Base-by-base conservation (phyloP, 495 filamentous ascomycete species). In the Saxispiralis lemnorum region DNA sequence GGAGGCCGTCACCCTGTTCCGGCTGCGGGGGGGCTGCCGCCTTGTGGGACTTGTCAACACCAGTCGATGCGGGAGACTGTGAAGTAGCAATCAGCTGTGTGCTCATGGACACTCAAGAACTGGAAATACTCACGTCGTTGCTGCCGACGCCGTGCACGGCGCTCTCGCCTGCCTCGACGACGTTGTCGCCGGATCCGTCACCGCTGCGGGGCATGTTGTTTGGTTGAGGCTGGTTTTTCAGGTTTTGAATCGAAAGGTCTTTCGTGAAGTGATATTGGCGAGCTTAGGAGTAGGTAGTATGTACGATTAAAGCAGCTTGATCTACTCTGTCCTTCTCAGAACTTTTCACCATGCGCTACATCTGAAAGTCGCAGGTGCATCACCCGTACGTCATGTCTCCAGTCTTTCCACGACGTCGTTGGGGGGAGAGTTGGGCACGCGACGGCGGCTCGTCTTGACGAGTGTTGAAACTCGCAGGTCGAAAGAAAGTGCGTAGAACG, bases 121-220 rank as follows among this genome's bases (percentile, higher is more conserved):
- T 28, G 42, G 18, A 28, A 7, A 39, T 19, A 49, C 52, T 38
- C 41, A 51, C 49, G 39, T 49, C 45, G 45, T 44, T 44, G 10
- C 39, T 41, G 16, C 43, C 34, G 1, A 41, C 41, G 39, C 54
- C 54, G 39, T 57, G 54, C 24, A 52, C 33, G 17, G 49, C 3
- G 36, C 47, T 52, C 35, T 54, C 14, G 46, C 48, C 46, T 1
- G 41, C 13, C 35, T 57, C 54, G 28, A 50, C 43, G 19, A 46
- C 48, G 43, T 52, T 54, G 48, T 57, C 51, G 6, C 36, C 38
- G 14, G 48, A 39, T 12, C 51, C 51, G 34, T 46, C 40, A 10
- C 51, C 54, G 37, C 52, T 34, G 16, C 51, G 54, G 37, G 54
- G 54, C 54, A 56, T 57, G 18, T 21, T 56, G 41, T 34, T 18